These are phyloP conservation scores for Cicer yamashitae DNA, from an alignment of 306 rosid species.

Conservation along the genomic window DNA sequence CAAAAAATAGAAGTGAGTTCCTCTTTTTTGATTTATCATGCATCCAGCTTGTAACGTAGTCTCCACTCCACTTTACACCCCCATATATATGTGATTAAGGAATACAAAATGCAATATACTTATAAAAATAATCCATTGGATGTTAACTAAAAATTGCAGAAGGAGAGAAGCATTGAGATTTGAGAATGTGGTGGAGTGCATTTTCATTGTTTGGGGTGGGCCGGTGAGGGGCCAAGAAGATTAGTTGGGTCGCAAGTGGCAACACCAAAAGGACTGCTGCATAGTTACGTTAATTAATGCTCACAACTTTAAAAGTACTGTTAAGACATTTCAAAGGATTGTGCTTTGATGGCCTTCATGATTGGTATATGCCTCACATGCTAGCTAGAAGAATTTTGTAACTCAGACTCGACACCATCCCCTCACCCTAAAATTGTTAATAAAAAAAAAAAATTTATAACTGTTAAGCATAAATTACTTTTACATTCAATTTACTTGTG, in stretches of 20 bases:
- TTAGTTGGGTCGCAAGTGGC: no score
- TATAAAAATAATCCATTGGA: not conserved
- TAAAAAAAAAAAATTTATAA: no score
- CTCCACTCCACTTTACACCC: not conserved
- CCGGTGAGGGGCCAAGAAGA: not conserved
- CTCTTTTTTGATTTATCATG: not conserved
- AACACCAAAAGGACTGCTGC: no score
- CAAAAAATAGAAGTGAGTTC: not conserved
- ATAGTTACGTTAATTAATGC: not conserved
- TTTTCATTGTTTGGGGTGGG: not conserved
- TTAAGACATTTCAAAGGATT: slow-evolving; percentile 27
- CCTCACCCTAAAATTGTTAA: no score
- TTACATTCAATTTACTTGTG: no score
- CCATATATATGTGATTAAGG: not conserved
- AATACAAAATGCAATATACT: not conserved
- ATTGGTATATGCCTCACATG: not conserved
- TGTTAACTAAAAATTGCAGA: not conserved
- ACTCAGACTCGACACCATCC: no score
- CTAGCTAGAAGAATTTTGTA: not conserved
- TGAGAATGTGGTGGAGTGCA: not conserved
- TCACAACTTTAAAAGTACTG: slow-evolving; percentile 28
- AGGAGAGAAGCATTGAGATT: not conserved
- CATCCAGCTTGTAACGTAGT: not conserved
- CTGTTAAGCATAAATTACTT: no score
- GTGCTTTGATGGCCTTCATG: slow-evolving; percentile 41